Percentiles rank a stretch among this genome's conserved stretches.
phyloP scores from a whole-genome alignment of 2,329 filamentous ascomycete genomes.

The Colletotrichum sp. region DNA sequence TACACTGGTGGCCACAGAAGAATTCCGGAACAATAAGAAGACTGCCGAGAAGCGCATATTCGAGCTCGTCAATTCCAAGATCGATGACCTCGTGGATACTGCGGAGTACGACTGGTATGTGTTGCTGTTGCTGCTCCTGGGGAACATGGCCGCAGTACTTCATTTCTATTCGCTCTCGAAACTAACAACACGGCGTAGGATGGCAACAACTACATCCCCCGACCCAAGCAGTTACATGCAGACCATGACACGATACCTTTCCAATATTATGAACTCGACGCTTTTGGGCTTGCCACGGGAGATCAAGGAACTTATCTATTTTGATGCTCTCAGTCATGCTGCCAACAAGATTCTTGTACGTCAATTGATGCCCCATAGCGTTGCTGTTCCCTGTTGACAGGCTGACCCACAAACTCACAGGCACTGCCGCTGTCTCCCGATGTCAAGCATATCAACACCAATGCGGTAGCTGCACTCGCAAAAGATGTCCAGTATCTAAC shows the following conservation, averaged over 20 bases:
- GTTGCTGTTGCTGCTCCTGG: not conserved
- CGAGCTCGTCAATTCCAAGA: slow-evolving; percentile 97
- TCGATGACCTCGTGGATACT: slow-evolving; percentile 95
- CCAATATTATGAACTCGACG: slow-evolving; percentile 96
- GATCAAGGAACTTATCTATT: slow-evolving; percentile 98
- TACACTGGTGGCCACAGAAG: slow-evolving; percentile 80
- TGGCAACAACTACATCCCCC: slow-evolving; percentile 60
- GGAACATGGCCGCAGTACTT: not conserved
- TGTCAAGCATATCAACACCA: slow-evolving; percentile 86
- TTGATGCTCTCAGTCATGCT: slow-evolving; percentile 91
- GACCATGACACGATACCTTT: slow-evolving; percentile 89
- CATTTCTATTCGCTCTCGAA: not conserved
- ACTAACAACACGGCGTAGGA: slow-evolving; percentile 41
- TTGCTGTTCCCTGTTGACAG: not conserved
- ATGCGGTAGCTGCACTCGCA: slow-evolving; percentile 81
- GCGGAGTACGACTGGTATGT: slow-evolving; percentile 91
- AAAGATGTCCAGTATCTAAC: slow-evolving; percentile 85
- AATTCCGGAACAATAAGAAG: slow-evolving; percentile 91
- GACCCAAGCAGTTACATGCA: slow-evolving; percentile 95
- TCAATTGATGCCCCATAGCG: not conserved
- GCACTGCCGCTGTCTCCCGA: slow-evolving; percentile 77
- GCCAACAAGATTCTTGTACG: slow-evolving; percentile 81
- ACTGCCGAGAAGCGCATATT: slow-evolving; percentile 97
- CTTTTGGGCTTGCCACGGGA: slow-evolving; percentile 90
- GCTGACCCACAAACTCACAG: slow-evolving; percentile 37